Base-by-base conservation (phyloP, 768 basidiomycete species). In the Tylopilus vinaceipallidus region DNA sequence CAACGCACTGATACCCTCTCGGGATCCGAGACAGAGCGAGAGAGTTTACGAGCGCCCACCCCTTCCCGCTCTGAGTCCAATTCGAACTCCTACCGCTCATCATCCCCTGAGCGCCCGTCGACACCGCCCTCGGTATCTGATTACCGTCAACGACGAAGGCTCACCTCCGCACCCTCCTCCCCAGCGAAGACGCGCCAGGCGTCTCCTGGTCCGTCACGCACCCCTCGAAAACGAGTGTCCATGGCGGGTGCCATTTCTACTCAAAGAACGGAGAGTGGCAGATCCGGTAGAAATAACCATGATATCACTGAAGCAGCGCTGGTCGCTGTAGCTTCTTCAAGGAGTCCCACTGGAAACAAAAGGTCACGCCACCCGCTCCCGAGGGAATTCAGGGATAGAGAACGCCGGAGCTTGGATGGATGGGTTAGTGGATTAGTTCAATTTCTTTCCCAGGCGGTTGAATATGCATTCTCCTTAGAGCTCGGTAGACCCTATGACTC, bases 11-110 rank as follows among this genome's bases (percentile, higher is more conserved):
- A 71, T 42, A 72, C 67, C 27, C 75, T 76, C 46, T 91, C 88
- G 7, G 89, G 89, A 27, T 91, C 88, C 3, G 90, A 91, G 65
- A 91, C 89, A 0, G 90, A 91, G 65, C 81, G 86, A 37, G 88
- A 90, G 66, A 77, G 74, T 33, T 58, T 65, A 33, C 65, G 65
- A 62, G 68, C 64, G 7, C 62, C 62, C 14, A 52, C 65, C 47
- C 62, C 68, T 53, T 58, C 68, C 47, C 52, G 65, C 53, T 60
- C 61, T 37, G 61, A 65, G 55, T 55, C 71, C 39, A 59, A 59
- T 60, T 54, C 64, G 24, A 49, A 57, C 47, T 60, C 63, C n/a
- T 63, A 62, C 35, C 66, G 66, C 3, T 73, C 75, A 16, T 70
- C 69, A 9, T 77, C 73, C 45, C 66, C 66, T 20, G 73, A 74